Evolutionary conservation across 345 rosid species (phyloP).

Genomic region (Citrus sp.): DNA sequence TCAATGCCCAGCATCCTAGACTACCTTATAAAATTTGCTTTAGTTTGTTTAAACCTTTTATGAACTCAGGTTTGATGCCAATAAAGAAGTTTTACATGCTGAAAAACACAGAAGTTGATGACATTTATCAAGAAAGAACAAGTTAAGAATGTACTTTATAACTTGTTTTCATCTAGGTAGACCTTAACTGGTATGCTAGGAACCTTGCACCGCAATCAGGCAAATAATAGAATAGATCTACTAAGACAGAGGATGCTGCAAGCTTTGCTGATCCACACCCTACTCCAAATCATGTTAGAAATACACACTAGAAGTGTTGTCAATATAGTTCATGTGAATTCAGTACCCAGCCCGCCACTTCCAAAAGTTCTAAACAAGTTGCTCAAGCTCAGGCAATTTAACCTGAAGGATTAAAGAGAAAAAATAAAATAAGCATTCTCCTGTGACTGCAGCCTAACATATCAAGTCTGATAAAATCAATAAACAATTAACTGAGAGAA

Average conservation of each 20-base stretch:
- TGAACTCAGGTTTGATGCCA: slow-evolving; percentile 6
- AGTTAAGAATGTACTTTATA: slow-evolving; percentile 16
- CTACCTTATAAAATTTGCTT: background rate
- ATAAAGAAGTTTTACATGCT: slow-evolving; percentile 4
- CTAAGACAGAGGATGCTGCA: slow-evolving; percentile 7
- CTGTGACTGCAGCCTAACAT: background rate
- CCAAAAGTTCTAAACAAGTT: slow-evolving; percentile 9
- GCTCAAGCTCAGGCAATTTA: slow-evolving; percentile 24
- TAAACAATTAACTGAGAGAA: slow-evolving; percentile 1
- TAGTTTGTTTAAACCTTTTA: slow-evolving; percentile 1
- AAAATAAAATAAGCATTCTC: background rate
- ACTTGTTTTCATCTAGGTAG: slow-evolving; percentile 13
- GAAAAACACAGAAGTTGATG: slow-evolving; percentile 13
- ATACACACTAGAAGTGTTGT: background rate
- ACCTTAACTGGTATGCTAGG: background rate
- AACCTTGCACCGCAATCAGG: slow-evolving; percentile 5
- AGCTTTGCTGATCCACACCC: slow-evolving; percentile 13
- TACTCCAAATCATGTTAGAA: slow-evolving; percentile 3
- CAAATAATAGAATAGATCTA: slow-evolving; percentile 14
- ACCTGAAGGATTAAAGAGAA: slow-evolving; percentile 23
- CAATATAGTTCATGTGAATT: background rate
- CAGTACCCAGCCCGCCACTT: slow-evolving; percentile 12
- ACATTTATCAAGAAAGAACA: slow-evolving; percentile 21
- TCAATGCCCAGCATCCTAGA: background rate
- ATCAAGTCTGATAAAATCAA: background rate